phyloP scores from a whole-genome alignment of 2,329 filamentous ascomycete species.

The Lithohypha guttulata region DNA sequence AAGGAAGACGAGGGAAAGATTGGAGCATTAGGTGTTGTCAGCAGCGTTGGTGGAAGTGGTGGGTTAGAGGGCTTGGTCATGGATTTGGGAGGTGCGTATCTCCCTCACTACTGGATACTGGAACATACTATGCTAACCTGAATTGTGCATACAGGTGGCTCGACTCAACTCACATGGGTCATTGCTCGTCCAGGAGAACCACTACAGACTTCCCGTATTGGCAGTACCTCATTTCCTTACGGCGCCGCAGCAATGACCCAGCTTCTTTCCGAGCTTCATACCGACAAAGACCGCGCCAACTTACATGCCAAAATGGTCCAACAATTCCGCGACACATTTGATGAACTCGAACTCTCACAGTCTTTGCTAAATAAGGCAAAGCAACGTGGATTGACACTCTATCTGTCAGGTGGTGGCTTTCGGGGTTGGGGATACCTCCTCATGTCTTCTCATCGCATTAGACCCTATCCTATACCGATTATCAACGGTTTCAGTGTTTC shows the following conservation, averaged over 20 bases:
- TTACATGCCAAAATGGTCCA: slow-evolving; percentile 34
- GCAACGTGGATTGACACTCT: slow-evolving; percentile 54
- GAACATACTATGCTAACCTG: too few relatives aligned
- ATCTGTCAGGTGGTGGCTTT: slow-evolving; percentile 83
- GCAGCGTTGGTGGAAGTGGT: slow-evolving; percentile 45
- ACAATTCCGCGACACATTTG: slow-evolving; percentile 52
- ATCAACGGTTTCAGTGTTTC: slow-evolving; percentile 65
- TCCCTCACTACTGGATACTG: not conserved
- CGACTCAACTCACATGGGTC: slow-evolving; percentile 59
- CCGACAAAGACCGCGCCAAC: slow-evolving; percentile 27
- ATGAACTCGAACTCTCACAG: slow-evolving; percentile 46
- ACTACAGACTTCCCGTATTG: slow-evolving; percentile 41
- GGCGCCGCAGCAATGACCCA: slow-evolving; percentile 56
- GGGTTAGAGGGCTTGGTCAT: slow-evolving; percentile 69
- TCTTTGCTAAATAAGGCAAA: slow-evolving; percentile 35
- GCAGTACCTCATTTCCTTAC: slow-evolving; percentile 57
- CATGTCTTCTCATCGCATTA: slow-evolving; percentile 62
- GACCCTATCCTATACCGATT: slow-evolving; percentile 72
- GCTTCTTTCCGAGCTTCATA: slow-evolving; percentile 37
- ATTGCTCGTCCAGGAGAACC: slow-evolving; percentile 36
- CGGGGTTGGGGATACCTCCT: slow-evolving; percentile 83
- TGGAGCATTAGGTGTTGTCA: slow-evolving; percentile 73
- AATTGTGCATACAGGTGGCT: slow-evolving; percentile 18
- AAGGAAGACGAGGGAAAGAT: slow-evolving; percentile 74
- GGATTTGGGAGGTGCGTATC: slow-evolving; percentile 53